Conservation (phyloP, 257 asterid genomes). For the Paraleonurus japonicus region DNA sequence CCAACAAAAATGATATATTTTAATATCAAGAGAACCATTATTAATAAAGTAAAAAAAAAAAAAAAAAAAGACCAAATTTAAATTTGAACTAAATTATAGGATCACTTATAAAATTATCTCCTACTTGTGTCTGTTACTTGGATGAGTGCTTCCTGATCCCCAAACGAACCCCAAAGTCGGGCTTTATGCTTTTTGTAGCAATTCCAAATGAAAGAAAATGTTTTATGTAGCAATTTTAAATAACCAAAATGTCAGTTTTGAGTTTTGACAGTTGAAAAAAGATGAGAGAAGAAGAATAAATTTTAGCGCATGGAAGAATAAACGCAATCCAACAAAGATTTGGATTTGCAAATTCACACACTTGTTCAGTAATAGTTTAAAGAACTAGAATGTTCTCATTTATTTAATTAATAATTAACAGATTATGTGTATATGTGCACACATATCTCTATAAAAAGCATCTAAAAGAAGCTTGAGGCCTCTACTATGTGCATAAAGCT, state of each 20-base stretch:
- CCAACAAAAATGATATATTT: too few relatives aligned
- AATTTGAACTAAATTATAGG: too few relatives aligned
- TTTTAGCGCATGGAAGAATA: constrained; percentile 39
- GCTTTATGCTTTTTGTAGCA: neutral
- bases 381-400: neutral
- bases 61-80: too few relatives aligned
- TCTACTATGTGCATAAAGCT: constrained; percentile 9
- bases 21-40: too few relatives aligned
- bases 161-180: neutral
- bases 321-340: constrained; percentile 51
- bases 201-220: neutral
- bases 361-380: neutral
- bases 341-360: constrained; percentile 24
- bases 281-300: constrained; percentile 33
- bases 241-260: neutral
- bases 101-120: too few relatives aligned
- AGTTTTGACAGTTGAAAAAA: constrained; percentile 1
- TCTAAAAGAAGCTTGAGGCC: neutral
- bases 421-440: neutral
- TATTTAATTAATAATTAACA: neutral
- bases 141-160: neutral
- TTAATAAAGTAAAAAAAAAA: too few relatives aligned
- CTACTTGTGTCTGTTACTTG: neutral
- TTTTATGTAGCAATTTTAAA: neutral
- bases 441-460: constrained; percentile 25